Conservation (phyloP, 148 eudicot genomes). For the Rhododendron griersonianum region DNA sequence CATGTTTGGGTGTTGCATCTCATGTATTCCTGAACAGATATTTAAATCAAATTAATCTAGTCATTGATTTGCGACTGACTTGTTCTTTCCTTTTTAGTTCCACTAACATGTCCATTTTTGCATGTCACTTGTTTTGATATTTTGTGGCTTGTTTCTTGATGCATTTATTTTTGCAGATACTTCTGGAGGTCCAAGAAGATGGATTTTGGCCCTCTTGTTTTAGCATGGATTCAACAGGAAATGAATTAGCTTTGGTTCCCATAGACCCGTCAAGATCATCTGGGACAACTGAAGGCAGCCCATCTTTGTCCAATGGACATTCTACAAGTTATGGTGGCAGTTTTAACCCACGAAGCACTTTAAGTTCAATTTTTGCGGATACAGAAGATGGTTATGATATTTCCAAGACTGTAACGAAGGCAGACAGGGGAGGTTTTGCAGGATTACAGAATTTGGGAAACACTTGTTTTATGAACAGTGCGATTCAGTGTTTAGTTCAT, state of each 20-base stretch:
- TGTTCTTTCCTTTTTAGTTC: neutral
- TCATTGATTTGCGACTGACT: neutral
- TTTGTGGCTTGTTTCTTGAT: neutral
- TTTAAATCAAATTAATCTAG: neutral
- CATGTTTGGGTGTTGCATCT: neutral
- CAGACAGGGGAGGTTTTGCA: constrained; percentile 72
- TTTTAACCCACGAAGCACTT: constrained; percentile 28
- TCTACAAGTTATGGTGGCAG: constrained; percentile 43
- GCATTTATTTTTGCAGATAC: constrained; percentile 43
- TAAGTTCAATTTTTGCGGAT: constrained; percentile 34
- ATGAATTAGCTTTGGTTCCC: constrained; percentile 81
- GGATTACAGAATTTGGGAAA: constrained; percentile 94
- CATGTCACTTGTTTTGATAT: neutral
- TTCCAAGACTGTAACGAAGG: constrained; percentile 30
- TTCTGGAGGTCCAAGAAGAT: constrained; percentile 53
- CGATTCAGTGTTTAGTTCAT: constrained; percentile 94
- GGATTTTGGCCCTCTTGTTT: constrained; percentile 27
- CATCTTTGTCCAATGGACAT: constrained; percentile 70
- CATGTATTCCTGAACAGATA: neutral
- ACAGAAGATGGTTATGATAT: constrained; percentile 45
- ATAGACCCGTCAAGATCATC: constrained; percentile 76
- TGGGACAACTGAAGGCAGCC: constrained; percentile 83
- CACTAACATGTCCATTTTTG: neutral
- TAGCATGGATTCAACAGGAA: constrained; percentile 59
- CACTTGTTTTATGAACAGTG: constrained; percentile 98